Conservation (phyloP, 495 filamentous ascomycete genomes). For the Mycothermus thermophilus region DNA sequence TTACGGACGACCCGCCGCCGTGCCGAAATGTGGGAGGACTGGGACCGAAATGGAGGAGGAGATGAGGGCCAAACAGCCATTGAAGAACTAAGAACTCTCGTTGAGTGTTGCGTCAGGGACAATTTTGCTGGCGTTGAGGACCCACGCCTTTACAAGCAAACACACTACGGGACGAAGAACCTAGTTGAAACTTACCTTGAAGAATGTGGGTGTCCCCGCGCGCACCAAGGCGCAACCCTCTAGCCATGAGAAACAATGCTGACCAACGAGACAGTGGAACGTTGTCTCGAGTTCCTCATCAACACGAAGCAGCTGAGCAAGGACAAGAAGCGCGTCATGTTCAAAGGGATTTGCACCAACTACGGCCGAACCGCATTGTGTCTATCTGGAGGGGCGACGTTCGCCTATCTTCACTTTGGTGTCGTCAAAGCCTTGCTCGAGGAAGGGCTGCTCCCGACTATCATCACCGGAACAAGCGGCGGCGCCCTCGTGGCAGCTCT, state of each 20-base stretch:
- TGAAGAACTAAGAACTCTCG: constrained; percentile 58
- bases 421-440: constrained; percentile 85
- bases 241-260: not conserved
- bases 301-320: constrained; percentile 48
- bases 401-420: constrained; percentile 95
- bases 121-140: constrained; percentile 97
- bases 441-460: constrained; percentile 70
- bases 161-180: constrained; percentile 91
- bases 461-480: constrained; percentile 91
- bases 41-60: constrained; percentile 5
- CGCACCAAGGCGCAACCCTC: too few species aligned
- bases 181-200: constrained; percentile 81
- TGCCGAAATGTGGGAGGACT: constrained; percentile 37
- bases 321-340: constrained; percentile 67
- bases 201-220: constrained; percentile 56
- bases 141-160: constrained; percentile 81
- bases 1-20: constrained; percentile 45
- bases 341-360: constrained; percentile 80
- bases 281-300: constrained; percentile 50
- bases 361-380: constrained; percentile 87
- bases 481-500: constrained; percentile 85
- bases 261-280: constrained; percentile 32
- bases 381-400: constrained; percentile 84
- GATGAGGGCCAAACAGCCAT: constrained; percentile 33
- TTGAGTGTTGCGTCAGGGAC: constrained; percentile 89